Percentiles rank a stretch among this genome's conserved stretches.
Evolutionary conservation across 164 flowering plant species (phyloP).

Genomic region (Taxillus chinensis): DNA sequence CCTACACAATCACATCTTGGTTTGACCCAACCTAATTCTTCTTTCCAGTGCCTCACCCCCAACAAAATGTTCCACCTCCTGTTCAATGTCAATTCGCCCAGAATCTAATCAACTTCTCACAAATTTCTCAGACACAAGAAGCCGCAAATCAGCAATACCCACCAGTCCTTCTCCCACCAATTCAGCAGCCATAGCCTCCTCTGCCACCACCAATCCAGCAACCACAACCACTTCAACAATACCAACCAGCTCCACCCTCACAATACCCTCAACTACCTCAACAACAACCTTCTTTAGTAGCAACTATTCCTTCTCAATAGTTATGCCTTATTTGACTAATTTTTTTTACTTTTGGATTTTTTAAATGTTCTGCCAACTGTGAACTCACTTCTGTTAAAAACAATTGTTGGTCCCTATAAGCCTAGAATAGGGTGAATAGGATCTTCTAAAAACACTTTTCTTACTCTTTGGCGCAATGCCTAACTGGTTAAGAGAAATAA

Average conservation of each 20-base stretch:
- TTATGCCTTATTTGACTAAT: no score
- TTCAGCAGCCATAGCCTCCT: slow-evolving; percentile 37
- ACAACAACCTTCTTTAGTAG: slow-evolving; percentile 28
- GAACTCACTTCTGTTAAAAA: no score
- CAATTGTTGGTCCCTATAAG: no score
- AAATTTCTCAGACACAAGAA: slow-evolving; percentile 43
- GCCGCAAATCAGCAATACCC: slow-evolving; percentile 47
- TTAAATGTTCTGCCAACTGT: no score
- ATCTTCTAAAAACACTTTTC: no score
- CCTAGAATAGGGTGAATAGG: no score
- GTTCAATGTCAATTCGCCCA: slow-evolving; percentile 33
- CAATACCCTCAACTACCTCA: slow-evolving; percentile 47
- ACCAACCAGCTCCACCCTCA: slow-evolving; percentile 34
- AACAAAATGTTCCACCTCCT: slow-evolving; percentile 23
- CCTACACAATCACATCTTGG: slow-evolving; percentile 27
- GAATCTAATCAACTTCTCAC: slow-evolving; percentile 35
- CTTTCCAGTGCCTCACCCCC: slow-evolving; percentile 27
- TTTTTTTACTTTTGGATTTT: no score
- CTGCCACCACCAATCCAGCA: no score
- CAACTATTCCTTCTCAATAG: slow-evolving; percentile 34
- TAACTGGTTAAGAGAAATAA: no score
- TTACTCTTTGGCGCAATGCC: no score
- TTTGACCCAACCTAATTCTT: slow-evolving; percentile 20
- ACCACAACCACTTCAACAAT: slow-evolving; percentile 39
- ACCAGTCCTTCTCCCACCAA: slow-evolving; percentile 30